Evolutionary conservation across 495 filamentous ascomycete species (phyloP).

Genomic region (Physcia stellaris): DNA sequence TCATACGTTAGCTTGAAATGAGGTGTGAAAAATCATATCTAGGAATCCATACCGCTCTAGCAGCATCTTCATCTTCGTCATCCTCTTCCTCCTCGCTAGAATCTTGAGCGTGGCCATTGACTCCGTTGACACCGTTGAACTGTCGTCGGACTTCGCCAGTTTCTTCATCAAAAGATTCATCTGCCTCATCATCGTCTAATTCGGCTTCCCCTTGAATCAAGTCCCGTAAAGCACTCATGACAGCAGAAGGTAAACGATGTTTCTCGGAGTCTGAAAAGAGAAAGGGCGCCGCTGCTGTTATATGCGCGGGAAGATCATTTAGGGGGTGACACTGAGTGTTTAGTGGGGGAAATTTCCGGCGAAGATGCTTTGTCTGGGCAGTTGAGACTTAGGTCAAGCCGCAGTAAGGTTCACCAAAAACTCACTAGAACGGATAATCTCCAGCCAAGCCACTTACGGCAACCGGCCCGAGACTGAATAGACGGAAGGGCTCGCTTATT

Average conservation of each 20-base stretch:
- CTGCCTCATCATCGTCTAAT: slow-evolving; percentile 79
- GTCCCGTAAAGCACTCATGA: slow-evolving; percentile 66
- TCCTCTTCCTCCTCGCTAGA: slow-evolving; percentile 95
- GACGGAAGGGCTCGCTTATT: too few relatives aligned
- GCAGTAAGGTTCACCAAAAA: too few relatives aligned
- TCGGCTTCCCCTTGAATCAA: slow-evolving; percentile 75
- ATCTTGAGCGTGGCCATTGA: slow-evolving; percentile 48
- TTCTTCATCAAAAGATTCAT: slow-evolving; percentile 77
- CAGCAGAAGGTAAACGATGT: too few relatives aligned
- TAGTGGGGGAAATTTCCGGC: too few relatives aligned
- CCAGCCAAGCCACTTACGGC: too few relatives aligned
- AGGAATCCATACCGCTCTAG: slow-evolving; percentile 30
- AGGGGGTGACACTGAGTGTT: too few relatives aligned
- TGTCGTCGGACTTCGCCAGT: slow-evolving; percentile 47
- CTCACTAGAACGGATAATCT: too few relatives aligned
- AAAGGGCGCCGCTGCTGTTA: too few relatives aligned
- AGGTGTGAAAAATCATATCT: neutral
- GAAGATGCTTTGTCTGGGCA: too few relatives aligned
- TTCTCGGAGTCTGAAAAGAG: too few relatives aligned
- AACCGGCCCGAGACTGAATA: too few relatives aligned
- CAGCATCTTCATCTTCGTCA: slow-evolving; percentile 81
- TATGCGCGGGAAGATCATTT: neutral
- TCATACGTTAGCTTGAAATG: neutral
- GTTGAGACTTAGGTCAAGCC: too few relatives aligned
- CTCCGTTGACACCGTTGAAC: slow-evolving; percentile 25